These are phyloP conservation scores for Carpinus viminea DNA, from an alignment of 306 rosid genomes.

Conservation along the genomic window DNA sequence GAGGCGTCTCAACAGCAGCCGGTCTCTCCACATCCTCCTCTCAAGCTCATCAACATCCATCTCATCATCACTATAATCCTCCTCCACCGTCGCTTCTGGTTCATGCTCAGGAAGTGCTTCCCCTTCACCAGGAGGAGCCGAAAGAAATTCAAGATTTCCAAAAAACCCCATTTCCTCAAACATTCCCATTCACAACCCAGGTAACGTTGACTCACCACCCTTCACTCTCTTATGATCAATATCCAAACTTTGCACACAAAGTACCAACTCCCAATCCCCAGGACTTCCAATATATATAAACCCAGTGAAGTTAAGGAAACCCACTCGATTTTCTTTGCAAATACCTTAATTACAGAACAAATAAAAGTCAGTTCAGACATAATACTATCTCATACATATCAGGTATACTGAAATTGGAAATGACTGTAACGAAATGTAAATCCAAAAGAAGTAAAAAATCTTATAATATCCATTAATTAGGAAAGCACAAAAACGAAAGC, in stretches of 20 bases:
- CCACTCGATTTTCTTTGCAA: constrained; percentile 5
- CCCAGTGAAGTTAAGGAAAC: neutral
- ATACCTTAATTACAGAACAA: constrained; percentile 9
- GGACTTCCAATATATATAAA: neutral
- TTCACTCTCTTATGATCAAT: neutral
- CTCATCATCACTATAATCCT: constrained; percentile 57
- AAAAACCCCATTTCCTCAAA: constrained; percentile 51
- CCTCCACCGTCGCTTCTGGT: constrained; percentile 36
- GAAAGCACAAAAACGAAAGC: neutral
- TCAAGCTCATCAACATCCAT: constrained; percentile 54
- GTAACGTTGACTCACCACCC: neutral
- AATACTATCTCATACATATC: constrained; percentile 15
- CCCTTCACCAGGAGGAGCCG: constrained; percentile 33
- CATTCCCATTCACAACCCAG: constrained; percentile 29
- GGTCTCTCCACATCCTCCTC: constrained; percentile 61
- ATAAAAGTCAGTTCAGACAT: neutral
- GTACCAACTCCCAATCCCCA: neutral
- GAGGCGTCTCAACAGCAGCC: constrained; percentile 41
- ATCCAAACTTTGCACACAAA: neutral
- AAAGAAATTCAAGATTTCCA: constrained; percentile 40
- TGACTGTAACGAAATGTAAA: constrained; percentile 6
- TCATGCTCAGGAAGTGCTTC: constrained; percentile 41
- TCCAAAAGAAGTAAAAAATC: neutral
- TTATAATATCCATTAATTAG: constrained; percentile 12
- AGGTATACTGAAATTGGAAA: constrained; percentile 20